A percentile compares a stretch with the other conserved stretches of the same genome.
phyloP scores from a whole-genome alignment of 768 basidiomycete species.

The Naematelia encephala region DNA sequence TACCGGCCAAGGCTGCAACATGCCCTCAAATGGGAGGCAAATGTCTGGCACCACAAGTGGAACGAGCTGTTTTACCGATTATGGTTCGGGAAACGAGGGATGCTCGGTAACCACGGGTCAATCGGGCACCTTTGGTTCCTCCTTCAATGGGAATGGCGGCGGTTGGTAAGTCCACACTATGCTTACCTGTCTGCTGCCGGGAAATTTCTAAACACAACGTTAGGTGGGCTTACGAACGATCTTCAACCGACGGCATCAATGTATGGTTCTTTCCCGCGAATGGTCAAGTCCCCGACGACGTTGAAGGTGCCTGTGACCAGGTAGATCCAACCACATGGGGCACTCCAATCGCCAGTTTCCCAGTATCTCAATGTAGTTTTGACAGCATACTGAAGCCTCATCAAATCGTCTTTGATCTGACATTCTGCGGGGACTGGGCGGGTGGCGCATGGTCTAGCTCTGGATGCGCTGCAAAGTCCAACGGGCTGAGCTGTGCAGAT shows the following conservation, averaged over 20 bases:
- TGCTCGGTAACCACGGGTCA: not conserved
- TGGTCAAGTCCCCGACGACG: not conserved
- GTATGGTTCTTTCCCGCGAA: not conserved
- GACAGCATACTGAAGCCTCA: not conserved
- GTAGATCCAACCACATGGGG: not conserved
- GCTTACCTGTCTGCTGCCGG: too few relatives aligned
- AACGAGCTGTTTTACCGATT: not conserved
- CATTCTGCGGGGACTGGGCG: not conserved
- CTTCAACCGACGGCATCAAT: not conserved
- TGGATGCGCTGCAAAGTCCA: not conserved
- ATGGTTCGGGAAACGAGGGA: not conserved
- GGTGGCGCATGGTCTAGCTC: not conserved
- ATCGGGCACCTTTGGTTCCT: not conserved
- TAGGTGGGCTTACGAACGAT: not conserved
- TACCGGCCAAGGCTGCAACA: not conserved
- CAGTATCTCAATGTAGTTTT: not conserved
- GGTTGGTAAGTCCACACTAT: not conserved
- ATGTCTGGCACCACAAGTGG: not conserved
- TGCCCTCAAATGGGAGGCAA: not conserved
- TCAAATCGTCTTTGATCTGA: not conserved
- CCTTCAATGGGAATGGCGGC: not conserved
- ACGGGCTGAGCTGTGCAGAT: not conserved
- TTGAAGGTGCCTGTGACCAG: not conserved
- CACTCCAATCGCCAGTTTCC: not conserved
- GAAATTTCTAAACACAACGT: too few relatives aligned